Evolutionary conservation across 371 early-diverging fungal species (phyloP).

Genomic region (Rhizomucor pusillus): DNA sequence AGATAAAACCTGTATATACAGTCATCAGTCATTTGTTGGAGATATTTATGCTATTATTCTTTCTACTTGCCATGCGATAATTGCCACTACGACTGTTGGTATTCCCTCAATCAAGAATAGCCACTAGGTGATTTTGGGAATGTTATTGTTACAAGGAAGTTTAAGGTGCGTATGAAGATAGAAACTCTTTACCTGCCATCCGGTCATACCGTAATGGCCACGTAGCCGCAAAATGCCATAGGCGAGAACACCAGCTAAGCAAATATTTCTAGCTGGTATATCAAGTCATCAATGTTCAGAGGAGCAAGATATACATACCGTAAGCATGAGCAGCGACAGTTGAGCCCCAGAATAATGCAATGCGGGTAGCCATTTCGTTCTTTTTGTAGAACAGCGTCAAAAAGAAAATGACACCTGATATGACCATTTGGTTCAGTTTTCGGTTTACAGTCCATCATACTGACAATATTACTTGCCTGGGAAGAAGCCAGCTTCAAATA

Average conservation of each 20-base stretch:
- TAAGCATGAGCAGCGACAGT: conserved; percentile 46
- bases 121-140: conserved; percentile 20
- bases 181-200: conserved; percentile 32
- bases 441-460: too few species aligned
- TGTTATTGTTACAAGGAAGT: background rate
- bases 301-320: too few species aligned
- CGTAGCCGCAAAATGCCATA: conserved; percentile 41
- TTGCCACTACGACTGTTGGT: conserved; percentile 40
- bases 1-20: conserved; percentile 29
- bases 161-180: background rate
- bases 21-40: background rate
- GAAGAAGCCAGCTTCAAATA: conserved; percentile 48
- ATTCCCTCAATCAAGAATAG: conserved; percentile 49
- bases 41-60: background rate
- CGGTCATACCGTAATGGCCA: conserved; percentile 34
- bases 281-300: background rate
- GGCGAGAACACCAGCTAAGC: conserved; percentile 43
- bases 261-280: too few species aligned
- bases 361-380: conserved; percentile 47
- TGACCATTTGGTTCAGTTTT: background rate
- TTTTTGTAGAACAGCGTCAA: conserved; percentile 46
- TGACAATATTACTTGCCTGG: conserved; percentile 21
- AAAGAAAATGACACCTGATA: conserved; percentile 34
- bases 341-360: conserved; percentile 49
- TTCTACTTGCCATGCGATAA: conserved; percentile 29